Evolutionary conservation across 2,329 filamentous ascomycete species (phyloP), one percentile per base, ranked within the genome.

Genomic region (Aspergillus hortae): DNA sequence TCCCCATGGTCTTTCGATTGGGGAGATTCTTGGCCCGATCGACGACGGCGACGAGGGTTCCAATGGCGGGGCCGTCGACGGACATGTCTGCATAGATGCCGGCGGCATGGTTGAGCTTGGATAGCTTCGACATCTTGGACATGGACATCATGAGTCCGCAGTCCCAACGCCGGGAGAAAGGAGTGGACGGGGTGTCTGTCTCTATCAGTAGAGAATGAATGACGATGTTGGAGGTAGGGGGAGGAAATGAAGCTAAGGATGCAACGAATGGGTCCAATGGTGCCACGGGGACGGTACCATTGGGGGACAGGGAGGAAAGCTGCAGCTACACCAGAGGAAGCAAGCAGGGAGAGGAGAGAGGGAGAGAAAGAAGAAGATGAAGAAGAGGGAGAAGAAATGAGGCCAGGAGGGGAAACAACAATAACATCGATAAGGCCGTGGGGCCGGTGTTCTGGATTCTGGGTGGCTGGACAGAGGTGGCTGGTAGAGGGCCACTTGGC

Each of bases 21-120:
- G 94, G 94, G 61, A 99, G 77, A 70, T 99, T 99, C 82, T 96
- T 97, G 48, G 92, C 94, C 61, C 92, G 84, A 75, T 99, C 94
- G 65, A 97, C 84, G 64, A 99, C 87, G 52, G 91, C 82, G 44
- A 99, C 90, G 61, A 99, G 79, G 1, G 92, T 97, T 61, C 94
- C 94, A 65, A 99, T 96, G 54, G 89, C 81, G 3, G 94, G 92
- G 1, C 94, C 94, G 69, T 97, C 92, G 52, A 95, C 83, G 17
- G 86, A 89, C 86, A 95, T 91, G 74, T 96, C 92, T 46, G 92
- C 89, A 74, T 89, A 96, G 70, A 96, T 96, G 67, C 92, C 92
- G 4, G 92, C 88, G 23, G 92, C 90, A 75, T 96, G 92, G 66
- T 84, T 83, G 61, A 79, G 80, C 67, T 81, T 83, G 65, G 85